Evolutionary conservation across 345 rosid genomes (phyloP), one percentile per base, ranked within the genome.

Genomic region (Eutrema yunnanense): DNA sequence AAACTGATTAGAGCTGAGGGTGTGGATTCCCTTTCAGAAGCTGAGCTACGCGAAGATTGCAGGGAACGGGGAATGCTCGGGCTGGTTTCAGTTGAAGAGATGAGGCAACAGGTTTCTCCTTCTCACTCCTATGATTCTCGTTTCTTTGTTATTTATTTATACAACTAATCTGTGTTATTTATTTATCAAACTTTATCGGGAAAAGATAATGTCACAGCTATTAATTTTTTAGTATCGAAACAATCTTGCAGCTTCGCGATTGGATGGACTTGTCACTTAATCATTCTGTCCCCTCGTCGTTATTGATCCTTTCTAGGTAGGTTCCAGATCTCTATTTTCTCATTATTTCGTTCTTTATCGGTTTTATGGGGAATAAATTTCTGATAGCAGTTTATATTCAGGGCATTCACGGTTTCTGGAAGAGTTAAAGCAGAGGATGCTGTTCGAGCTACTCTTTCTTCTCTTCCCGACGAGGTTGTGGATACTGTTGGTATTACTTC

Each of bases 381-480:
- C 67, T 66, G 41, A 59, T 37, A 41, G 19, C 9, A 53, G 58
- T 57, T 65, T 51, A 66, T 50, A 71, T 69, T 33, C 84, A 94
- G 96, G 83, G 86, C 96, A 64, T 92, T 94, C 74, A 83, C 87
- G 26, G 96, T 94, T 33, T 80, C 93, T 51, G 96, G 93, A 79
- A 92, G 84, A 80, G 30, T 91, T 78, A 90, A 79, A 60, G 96
- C 89, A 54, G 97, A 86, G 81, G 98, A 95, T 65, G 96, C 88
- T 74, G 92, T 95, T 81, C 80, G 74, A 41, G 96, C 92, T 73
- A 95, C 99, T 19, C 93, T 89, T 55, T 89, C 97, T 79, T 95
- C 97, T 71, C 86, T 95, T 34, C 97, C 97, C 12, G 97, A 91
- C 72, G 96, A 91, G 81, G 97, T 94, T 85, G 97, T 94, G 72